Conservation (phyloP, 192 early-diverging fungal genomes). For the Linnemannia hyalina region DNA sequence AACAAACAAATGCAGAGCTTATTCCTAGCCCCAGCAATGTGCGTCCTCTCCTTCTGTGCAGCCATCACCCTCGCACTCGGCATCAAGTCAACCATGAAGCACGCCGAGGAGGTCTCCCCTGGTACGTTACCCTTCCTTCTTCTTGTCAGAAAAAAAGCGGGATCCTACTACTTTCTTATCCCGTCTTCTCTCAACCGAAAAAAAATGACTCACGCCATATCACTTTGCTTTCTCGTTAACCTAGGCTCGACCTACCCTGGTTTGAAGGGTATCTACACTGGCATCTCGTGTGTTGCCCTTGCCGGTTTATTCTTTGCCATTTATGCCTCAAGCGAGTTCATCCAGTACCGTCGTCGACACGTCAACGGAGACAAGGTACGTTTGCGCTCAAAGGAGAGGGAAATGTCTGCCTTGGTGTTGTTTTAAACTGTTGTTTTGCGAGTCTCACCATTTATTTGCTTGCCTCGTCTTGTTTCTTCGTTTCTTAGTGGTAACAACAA, state of each 20-base stretch:
- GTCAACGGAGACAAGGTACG: slow-evolving; percentile 28
- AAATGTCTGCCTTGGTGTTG: not conserved
- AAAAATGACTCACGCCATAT: not conserved
- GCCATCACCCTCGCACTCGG: slow-evolving; percentile 16
- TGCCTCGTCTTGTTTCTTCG: not conserved
- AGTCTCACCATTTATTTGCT: not conserved
- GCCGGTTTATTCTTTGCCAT: slow-evolving; percentile 10
- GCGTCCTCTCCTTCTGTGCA: slow-evolving; percentile 9
- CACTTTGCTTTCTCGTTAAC: not conserved
- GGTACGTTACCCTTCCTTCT: too few relatives aligned
- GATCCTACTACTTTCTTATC: too few relatives aligned
- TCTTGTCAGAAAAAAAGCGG: too few relatives aligned
- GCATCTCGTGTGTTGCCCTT: slow-evolving; percentile 1
- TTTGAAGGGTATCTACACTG: slow-evolving; percentile 4
- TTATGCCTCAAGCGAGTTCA: slow-evolving; percentile 14
- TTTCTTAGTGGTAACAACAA: not conserved
- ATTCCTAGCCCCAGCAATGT: not conserved
- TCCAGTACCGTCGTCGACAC: slow-evolving; percentile 16
- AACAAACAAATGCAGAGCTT: not conserved
- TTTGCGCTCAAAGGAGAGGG: not conserved
- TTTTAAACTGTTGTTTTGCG: not conserved
- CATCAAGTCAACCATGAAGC: not conserved
- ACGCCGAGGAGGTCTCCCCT: too few relatives aligned
- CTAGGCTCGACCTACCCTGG: not conserved
- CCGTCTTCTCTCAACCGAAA: not conserved